Evolutionary conservation across 495 filamentous ascomycete species (phyloP), one percentile per base, ranked within the genome.

Genomic region (Paragyromitra xinjiangensis): DNA sequence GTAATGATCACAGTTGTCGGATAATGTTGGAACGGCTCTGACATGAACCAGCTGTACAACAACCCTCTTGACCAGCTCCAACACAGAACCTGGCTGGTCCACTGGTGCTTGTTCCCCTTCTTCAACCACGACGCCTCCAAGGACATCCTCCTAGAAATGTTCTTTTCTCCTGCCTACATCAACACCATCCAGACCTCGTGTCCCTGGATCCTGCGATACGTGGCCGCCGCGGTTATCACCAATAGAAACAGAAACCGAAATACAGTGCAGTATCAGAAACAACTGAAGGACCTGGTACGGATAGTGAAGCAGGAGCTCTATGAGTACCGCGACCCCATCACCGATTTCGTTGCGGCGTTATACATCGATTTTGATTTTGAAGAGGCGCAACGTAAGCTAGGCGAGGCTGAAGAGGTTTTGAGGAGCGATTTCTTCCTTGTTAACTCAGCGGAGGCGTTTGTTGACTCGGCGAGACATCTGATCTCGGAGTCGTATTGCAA

Each of bases 401-500:
- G 88, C 11, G 92, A 95, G 83, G 95, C 95, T 16, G 95, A 97
- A 84, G 92, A 95, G 83, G 92, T 99, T 59, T 87, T 97, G 48
- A 92, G 92, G 77, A 90, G 91, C 78, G 95, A 99, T 85, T 98
- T 98, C 89, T 99, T 99, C 91, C 89, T 98, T 39, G 90, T 92
- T 63, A 89, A 90, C 44, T 87, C 92, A 5, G 91, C 94, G 11
- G 95, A 97, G 82, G 87, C 90, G 19, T 99, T 99, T 82, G 93
- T 99, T 73, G 96, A 99, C 82, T 91, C 93, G 64, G 95, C 95
- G 50, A 87, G 95, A 78, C 95, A 98, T 86, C 86, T 98, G 65
- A 98, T 99, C 84, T 98, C 94, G 8, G 95, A 99, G 87, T 92
- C 89, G 83, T 98, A 99, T 88, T 98, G 96, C 92, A 98, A 98